Base-by-base conservation (phyloP, 768 basidiomycete species). In the Mrakia frigida region DNA sequence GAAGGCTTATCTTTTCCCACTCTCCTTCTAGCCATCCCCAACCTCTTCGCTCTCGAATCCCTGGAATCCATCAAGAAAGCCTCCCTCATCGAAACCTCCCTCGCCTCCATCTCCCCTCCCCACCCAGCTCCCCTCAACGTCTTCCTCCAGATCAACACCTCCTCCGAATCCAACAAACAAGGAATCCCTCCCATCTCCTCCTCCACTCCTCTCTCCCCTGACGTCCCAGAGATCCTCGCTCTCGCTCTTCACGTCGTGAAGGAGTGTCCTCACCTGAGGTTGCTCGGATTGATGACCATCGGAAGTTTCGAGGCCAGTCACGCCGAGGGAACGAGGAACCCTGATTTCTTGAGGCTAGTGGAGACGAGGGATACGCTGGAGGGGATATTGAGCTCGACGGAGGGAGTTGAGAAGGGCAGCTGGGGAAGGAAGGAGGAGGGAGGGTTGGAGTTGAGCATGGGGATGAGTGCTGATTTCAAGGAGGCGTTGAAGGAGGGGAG, bases 281-380 rank as follows among this genome's bases (percentile, higher is more conserved):
- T 98, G 6, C 88, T 89, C 70, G 97, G 97, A 6, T 84, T 99
- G 68, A 99, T 99, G 97, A 98, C 97, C 1, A 98, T 99, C 79
- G 97, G 97, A 0, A 88, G 93, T 25, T 86, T 92, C 72, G 87
- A 89, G 52, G 87, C 89, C 78, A 94, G 93, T 3, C 86, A 91
- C 41, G 80, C 82, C 59, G 81, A 84, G 14, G 86, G 87, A 0
- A 85, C 82, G 52, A 84, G 84, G 50, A 90, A 91, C 80, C 86
- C 87, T 1, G 95, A 98, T 83, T 98, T 98, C 80, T 87, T 87
- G 78, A 83, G 82, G 31, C 86, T 97, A 74, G 89, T 87, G 78
- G 84, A 84, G 79, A 91, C 92, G 21, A 85, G 91, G 71, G 88
- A 89, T 78, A 77, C 85, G 18, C 83, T 97, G 74, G 84, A 88